Base-by-base conservation (phyloP, 2,329 filamentous ascomycete species). In the Neofusicoccum ribis region DNA sequence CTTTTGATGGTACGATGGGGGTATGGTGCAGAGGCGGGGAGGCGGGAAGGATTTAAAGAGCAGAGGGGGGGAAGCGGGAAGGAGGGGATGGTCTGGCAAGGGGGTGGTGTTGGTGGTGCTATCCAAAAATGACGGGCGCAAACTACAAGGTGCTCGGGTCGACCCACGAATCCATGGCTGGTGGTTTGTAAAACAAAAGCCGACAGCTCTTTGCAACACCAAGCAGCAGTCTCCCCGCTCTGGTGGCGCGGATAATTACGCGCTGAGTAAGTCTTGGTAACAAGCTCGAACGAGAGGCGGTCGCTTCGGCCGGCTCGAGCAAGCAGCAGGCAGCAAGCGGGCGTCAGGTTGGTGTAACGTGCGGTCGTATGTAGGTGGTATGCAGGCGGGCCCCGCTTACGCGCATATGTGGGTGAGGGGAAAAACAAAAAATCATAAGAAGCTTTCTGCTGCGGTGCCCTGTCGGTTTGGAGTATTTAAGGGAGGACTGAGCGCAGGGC, bases 151-250 rank as follows among this genome's bases (percentile, higher is more conserved):
- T 60, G 31, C 36, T 60, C n/a, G 43, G 56, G 56, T 60, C 27
- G 56, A 60, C 56, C 31, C 43, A 60, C 56, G 56, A 60, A n/a
- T 60, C 41, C 56, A 60, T 60, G 56, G 56, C 56, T 47, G 56
- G 27, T 37, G 39, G 20, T n/a, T 39, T 37, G 8, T 37, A 37
- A 8, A 12, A 37, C 36, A 37, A 8, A 37, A 23, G 20, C 36
- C 7, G 36, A 37, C 36, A 37, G 36, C 36, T 39, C 37, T 39
- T 39, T 39, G 37, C 8, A 39, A 39, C 37, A 39, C 7, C 37
- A 7, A 31, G 27, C 27, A 31, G 27, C 6, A 5, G 27, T 31
- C 27, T 31, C 27, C 1, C 27, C 27, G 27, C 27, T 31, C 27
- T 31, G 37, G 6, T 39, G 37, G 36, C 14, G 37, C 27, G 37